Percentiles rank a stretch among this genome's conserved stretches.
These are phyloP conservation scores for Torulaspora microellipsoides DNA, from an alignment of 805 yeast species.

Conservation along the genomic window DNA sequence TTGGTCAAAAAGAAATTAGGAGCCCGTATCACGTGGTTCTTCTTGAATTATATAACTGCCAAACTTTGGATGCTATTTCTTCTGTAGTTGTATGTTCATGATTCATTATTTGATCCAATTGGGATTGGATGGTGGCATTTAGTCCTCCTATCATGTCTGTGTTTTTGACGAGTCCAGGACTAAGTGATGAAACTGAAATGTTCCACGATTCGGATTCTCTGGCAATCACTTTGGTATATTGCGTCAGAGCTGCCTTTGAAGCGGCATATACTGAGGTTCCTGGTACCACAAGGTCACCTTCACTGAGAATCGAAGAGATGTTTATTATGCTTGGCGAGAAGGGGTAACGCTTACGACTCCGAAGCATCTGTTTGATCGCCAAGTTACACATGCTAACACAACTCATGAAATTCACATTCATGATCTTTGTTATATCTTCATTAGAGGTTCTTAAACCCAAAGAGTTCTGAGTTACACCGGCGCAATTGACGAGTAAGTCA, in stretches of 20 bases:
- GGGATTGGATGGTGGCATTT: neutral
- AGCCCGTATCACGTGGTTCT: constrained; percentile 1
- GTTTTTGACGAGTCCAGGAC: constrained; percentile 25
- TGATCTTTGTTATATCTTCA: constrained; percentile 15
- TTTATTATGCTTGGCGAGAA: constrained; percentile 20
- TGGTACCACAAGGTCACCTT: constrained; percentile 14
- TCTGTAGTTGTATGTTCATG: neutral
- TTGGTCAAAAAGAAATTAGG: too few relatives aligned
- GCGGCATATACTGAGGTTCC: constrained; percentile 34
- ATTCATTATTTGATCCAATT: neutral
- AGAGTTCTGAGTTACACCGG: constrained; percentile 30
- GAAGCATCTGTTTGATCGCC: constrained; percentile 23
- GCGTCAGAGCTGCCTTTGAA: constrained; percentile 30
- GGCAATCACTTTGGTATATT: constrained; percentile 23
- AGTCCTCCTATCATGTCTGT: constrained; percentile 28
- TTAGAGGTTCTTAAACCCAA: constrained; percentile 20
- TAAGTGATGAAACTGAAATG: constrained; percentile 14
- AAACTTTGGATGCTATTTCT: constrained; percentile 17
- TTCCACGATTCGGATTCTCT: constrained; percentile 21
- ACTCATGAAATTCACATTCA: constrained; percentile 30
- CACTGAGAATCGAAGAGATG: constrained; percentile 28
- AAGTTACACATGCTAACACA: constrained; percentile 23
- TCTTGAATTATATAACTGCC: constrained; percentile 6
- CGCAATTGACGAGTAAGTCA: constrained; percentile 30
- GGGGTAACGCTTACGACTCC: constrained; percentile 7